Evolutionary conservation across 768 basidiomycete species (phyloP).

Genomic region (Termitomyces sp.): DNA sequence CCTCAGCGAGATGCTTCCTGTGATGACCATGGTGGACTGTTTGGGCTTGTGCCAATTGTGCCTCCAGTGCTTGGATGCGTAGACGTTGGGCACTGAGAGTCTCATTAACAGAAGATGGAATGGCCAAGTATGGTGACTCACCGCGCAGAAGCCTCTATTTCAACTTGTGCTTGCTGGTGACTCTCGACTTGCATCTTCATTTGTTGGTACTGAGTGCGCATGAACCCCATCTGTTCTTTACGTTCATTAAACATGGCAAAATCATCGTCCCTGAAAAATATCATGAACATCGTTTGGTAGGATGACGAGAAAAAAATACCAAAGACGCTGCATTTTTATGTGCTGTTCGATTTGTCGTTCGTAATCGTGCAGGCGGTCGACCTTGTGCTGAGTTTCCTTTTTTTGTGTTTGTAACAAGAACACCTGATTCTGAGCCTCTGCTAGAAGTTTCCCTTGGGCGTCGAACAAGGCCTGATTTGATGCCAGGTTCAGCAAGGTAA

Average conservation of each 20-base stretch:
- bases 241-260: conserved; percentile 65
- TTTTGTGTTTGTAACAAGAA: conserved; percentile 70
- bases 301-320: conserved; percentile 40
- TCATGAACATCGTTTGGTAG: neutral
- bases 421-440: conserved; percentile 63
- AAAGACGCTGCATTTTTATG: conserved; percentile 67
- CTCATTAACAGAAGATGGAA: neutral
- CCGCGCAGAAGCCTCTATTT: conserved; percentile 57
- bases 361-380: conserved; percentile 77
- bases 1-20: conserved; percentile 24
- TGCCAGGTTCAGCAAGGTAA: neutral
- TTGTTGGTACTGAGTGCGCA: conserved; percentile 57
- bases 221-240: conserved; percentile 48
- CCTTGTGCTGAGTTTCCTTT: conserved; percentile 77
- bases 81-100: conserved; percentile 47
- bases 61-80: conserved; percentile 59
- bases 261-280: conserved; percentile 58
- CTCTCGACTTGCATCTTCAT: conserved; percentile 62
- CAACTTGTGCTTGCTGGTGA: conserved; percentile 45
- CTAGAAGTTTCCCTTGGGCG: conserved; percentile 64
- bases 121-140: conserved; percentile 23
- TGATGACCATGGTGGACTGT: conserved; percentile 29
- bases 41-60: conserved; percentile 42
- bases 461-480: conserved; percentile 51
- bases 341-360: conserved; percentile 85